Base-by-base conservation (phyloP, 83 land plant species). In the Picea mariana region DNA sequence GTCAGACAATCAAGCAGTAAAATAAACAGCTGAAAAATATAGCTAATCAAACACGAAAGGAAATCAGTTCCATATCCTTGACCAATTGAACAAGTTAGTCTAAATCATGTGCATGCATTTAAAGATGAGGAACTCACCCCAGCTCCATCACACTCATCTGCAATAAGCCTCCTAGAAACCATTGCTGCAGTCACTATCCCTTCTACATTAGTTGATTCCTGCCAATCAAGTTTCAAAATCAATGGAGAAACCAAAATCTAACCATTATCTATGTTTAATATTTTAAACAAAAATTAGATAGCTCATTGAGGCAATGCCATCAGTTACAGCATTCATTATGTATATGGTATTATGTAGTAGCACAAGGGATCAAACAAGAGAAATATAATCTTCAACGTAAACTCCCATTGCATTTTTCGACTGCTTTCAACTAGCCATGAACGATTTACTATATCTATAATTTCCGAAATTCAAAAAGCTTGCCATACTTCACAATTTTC, bases 121-220 rank as follows among this genome's bases (percentile, higher is more conserved):
- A 73, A 73, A 47, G n/a, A 44, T 8, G 44, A 73, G 55, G 47
- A 77, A 77, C 63, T 77, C 40, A 52, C 79, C 79, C 55, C 62
- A 59, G 17, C 15, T 13, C 55, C 17, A n/a, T 88, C 95, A 73
- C 86, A 67, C 78, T 94, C 95, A 84, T 94, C 96, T 72, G 83
- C 84, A 60, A 94, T 85, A 73, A 92, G 83, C 61, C 89, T 88
- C 75, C 89, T 69, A 63, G 89, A 17, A 84, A 92, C 40, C 93
- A 92, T 84, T 77, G 89, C 91, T 24, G 82, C 89, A 52, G 86
- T 79, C 6, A 90, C 79, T 27, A 87, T 79, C 15, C 86, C 84
- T 75, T 89, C 91, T 90, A 92, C 88, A 83, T 80, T 81, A 60
- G 5, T 38, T 27, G 89, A 47, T 5, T 82, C 86, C 96, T 94